Base-by-base conservation (phyloP, 2,329 filamentous ascomycete genomes). In the Microcyclospora pomicola region DNA sequence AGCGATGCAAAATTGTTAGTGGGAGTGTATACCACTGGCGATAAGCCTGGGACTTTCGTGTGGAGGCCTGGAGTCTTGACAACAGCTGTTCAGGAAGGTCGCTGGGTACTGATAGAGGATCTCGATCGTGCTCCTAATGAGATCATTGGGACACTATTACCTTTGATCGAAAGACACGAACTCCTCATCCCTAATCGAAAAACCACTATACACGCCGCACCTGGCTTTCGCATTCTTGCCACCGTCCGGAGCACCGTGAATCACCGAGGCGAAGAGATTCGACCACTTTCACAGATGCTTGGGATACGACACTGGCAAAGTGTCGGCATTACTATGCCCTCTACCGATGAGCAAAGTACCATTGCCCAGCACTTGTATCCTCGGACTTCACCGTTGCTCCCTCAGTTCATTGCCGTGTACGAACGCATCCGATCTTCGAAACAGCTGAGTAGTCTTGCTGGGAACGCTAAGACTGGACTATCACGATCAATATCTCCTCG, bases 41-140 rank as follows among this genome's bases (percentile, higher is more conserved):
- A 81, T 12, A 82, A 80, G 43, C 87, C 86, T 1, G 87, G 87
- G 1, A 87, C 83, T 9, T 98, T 98, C 56, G 74, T 75, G 36
- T 99, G 91, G 91, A 77, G 83, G 42, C 76, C 91, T 2, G 91
- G 91, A 61, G 83, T 96, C 14, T 66, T 99, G 49, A 95, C 91
- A 0, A 93, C 85, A 24, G 92, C 92, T 28, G 86, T 96, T 2
- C 80, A 74, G 53, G 88, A 98, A 65, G 92, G 91, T 12, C 74
- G 88, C 53, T 98, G 91, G 92, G 82, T 98, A 6, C 69, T 98
- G 47, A 92, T 99, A 42, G 92, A 99, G 60, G 92, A 99, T 59
- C 70, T 99, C 31, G 87, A 98, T 56, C 78, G 88, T 44, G 91
- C 91, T 9, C 91, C 92, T 4, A 88, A 84, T 47, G 91, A 98